Base-by-base conservation (phyloP, 495 filamentous ascomycete genomes). In the Zalerion maritima region DNA sequence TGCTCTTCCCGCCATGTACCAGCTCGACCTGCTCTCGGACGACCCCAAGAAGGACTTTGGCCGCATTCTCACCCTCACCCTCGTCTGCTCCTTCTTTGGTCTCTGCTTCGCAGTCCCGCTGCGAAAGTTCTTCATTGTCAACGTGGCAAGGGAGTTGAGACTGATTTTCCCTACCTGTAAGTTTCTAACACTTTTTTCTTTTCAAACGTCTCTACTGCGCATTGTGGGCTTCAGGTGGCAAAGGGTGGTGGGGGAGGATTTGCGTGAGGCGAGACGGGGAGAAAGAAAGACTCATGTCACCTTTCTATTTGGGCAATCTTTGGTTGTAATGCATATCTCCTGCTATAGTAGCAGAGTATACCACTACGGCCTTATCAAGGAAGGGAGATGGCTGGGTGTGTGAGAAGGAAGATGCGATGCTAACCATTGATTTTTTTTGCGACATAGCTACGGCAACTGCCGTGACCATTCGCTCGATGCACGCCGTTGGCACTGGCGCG, bases 51-150 rank as follows among this genome's bases (percentile, higher is more conserved):
- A 60, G 1, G 63, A 75, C 34, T 75, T 71, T 37, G 63, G 66
- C 22, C 50, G 62, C 17, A 62, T 78, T 27, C 52, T 76, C 28
- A 67, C 67, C 18, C 63, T 78, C 32, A 75, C 73, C 8, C 58
- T 69, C 28, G 64, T 74, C 35, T 59, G 62, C 26, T 68, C 69
- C n/a, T 78, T 73, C 51, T 69, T 74, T 41, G 73, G 73, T n/a
- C 46, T 77, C 14, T 75, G 76, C 49, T 76, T 74, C 41, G 71
- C 67, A 28, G 75, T 70, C 1, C 73, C 73, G 17, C 56, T 78
- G 21, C 69, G 73, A 24, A 73, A 73, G 37, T 78, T 78, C 54
- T 78, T 76, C 52, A 67, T 78, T 51, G 56, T 77, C 38, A 66
- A 75, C 37, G 66, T 76, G 13, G 70, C 64, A 14, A 58, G 69